These are phyloP conservation scores for Calonectria hawksworthii DNA, from an alignment of 2,329 filamentous ascomycete genomes.

Conservation along the genomic window DNA sequence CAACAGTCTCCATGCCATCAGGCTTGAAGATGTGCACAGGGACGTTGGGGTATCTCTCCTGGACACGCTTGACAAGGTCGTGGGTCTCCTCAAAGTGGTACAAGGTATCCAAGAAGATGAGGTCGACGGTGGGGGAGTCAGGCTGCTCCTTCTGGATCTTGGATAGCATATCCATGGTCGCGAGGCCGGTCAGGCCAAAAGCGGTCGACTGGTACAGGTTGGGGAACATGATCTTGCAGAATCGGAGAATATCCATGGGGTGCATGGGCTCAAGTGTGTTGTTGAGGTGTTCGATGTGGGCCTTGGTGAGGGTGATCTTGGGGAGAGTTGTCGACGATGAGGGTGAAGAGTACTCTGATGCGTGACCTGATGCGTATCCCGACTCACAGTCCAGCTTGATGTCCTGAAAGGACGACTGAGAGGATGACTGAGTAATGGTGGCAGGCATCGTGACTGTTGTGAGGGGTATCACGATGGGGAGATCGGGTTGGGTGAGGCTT, in stretches of 20 bases:
- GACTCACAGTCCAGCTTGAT: conserved; percentile 75
- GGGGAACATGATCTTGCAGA: conserved; percentile 92
- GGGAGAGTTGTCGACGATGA: conserved; percentile 66
- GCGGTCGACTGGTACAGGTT: conserved; percentile 90
- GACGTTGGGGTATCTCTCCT: conserved; percentile 81
- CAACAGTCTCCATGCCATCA: conserved; percentile 77
- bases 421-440: conserved; percentile 55
- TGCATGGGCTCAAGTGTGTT: conserved; percentile 88
- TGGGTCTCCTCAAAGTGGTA: conserved; percentile 87
- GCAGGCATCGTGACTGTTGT: conserved; percentile 52
- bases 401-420: conserved; percentile 55
- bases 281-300: conserved; percentile 93
- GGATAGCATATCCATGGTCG: conserved; percentile 87
- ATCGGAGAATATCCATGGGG: conserved; percentile 91
- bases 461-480: conserved; percentile 21
- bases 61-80: conserved; percentile 80
- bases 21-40: conserved; percentile 93
- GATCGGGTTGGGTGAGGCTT: conserved; percentile 35
- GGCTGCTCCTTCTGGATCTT: conserved; percentile 77
- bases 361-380: conserved; percentile 79
- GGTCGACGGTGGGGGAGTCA: conserved; percentile 70
- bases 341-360: conserved; percentile 56
- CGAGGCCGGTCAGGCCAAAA: conserved; percentile 85
- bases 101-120: conserved; percentile 87
- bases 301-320: conserved; percentile 86